phyloP scores from a whole-genome alignment of 2,329 filamentous ascomycete species.

The Ophiostoma himal-ulmi region DNA sequence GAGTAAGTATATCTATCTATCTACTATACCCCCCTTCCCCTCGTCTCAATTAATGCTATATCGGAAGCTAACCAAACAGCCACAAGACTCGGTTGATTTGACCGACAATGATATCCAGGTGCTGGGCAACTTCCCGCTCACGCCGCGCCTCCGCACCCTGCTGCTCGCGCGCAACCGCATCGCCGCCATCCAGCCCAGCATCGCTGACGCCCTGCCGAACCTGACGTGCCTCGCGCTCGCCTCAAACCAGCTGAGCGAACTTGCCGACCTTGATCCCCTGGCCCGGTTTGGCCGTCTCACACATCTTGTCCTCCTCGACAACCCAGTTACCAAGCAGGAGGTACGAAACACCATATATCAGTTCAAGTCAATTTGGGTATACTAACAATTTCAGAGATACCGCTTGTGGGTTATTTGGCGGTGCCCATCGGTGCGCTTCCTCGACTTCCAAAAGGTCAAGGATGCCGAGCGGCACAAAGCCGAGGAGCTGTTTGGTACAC shows the following conservation, averaged over 20 bases:
- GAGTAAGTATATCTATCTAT: constrained; percentile 51
- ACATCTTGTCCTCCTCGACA: constrained; percentile 76
- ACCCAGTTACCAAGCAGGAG: constrained; percentile 89
- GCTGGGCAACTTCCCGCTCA: constrained; percentile 87
- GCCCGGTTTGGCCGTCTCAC: constrained; percentile 62
- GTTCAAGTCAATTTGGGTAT: too few species aligned
- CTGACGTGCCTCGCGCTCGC: constrained; percentile 76
- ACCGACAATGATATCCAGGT: constrained; percentile 95
- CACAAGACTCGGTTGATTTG: constrained; percentile 94
- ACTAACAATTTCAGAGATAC: constrained; percentile 60
- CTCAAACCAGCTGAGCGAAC: constrained; percentile 73
- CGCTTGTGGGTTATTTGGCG: constrained; percentile 87
- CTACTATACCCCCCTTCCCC: constrained; percentile 11
- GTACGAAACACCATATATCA: constrained; percentile 43
- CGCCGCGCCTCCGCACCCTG: constrained; percentile 78
- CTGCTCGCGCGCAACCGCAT: constrained; percentile 88
- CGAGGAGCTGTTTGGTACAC: constrained; percentile 74
- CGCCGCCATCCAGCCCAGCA: constrained; percentile 67
- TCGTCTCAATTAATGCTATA: background rate
- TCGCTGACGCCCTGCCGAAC: constrained; percentile 73
- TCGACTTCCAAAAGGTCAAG: constrained; percentile 90
- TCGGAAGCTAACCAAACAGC: constrained; percentile 43
- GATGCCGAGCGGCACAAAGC: constrained; percentile 73
- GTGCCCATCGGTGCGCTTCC: constrained; percentile 76
- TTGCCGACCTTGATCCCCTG: constrained; percentile 83